Evolutionary conservation across 106 monocot species (phyloP), one percentile per base, ranked within the genome.

Genomic region (Vanilla planifolia): DNA sequence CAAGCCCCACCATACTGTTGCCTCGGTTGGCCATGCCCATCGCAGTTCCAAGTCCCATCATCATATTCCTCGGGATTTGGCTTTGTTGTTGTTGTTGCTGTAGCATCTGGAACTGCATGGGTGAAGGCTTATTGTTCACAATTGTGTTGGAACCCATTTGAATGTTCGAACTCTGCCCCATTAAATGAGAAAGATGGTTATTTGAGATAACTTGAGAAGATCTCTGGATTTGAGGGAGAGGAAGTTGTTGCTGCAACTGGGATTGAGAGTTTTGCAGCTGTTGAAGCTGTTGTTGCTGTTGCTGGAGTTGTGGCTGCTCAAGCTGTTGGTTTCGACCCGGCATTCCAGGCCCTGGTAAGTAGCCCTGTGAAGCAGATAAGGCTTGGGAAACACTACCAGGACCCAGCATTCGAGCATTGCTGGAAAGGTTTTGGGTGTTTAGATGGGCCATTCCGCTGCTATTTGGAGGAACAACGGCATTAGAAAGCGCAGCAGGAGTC

Each of bases 111-210:
- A 83, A 63, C 63, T 89, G 89, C 8, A 89, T 11, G 6, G 71
- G 35, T 13, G 56, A 42, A 8, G 77, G 20, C 65, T 89, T 80
- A 33, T 56, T 78, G 67, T 63, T 80, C 17, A 68, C 67, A 73
- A 93, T 72, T 14, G 67, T 72, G 43, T 40, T 83, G 17, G 72
- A 39, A 51, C 59, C 68, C 66, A 89, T 74, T 55, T 65, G 82
- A 55, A 92, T 60, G 62, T 70, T 82, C 33, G 92, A 65, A 30
- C 66, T 79, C 66, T 76, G 80, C 17, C 80, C 75, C 44, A 91
- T 78, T 44, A 96, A 66, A 10, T 86, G 89, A 20, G 86, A 73
- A 24, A 96, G 79, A n/a, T 80, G 67, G 69, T 70, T 90, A 1
- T 69, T 61, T 23, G 80, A 67, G 13, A 90, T 63, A 59, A 84